Conservation (phyloP, 2,329 filamentous ascomycete genomes). For the Fusarium praegraminearum region DNA sequence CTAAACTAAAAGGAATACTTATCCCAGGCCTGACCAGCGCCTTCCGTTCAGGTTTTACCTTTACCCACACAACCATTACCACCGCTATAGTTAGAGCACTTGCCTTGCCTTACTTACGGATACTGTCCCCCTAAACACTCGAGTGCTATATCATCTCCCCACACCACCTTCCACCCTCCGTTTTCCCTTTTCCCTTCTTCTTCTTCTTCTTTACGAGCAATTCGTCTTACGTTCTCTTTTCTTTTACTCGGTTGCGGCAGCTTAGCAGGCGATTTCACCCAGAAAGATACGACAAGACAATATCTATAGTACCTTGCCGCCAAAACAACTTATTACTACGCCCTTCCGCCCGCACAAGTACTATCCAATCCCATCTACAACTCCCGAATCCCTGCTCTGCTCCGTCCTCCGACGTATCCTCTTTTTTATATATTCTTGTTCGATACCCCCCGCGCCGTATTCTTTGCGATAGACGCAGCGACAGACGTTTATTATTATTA, state of each 20-base stretch:
- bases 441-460: conserved; percentile 38
- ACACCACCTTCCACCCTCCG: conserved; percentile 49
- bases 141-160: conserved; percentile 56
- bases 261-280: conserved; percentile 68
- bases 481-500: conserved; percentile 20
- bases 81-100: conserved; percentile 1
- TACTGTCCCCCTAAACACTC: conserved; percentile 2
- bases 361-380: conserved; percentile 17
- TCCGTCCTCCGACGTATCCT: conserved; percentile 65
- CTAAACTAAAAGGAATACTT: conserved; percentile 15
- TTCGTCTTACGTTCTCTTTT: conserved; percentile 69
- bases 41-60: conserved; percentile 22
- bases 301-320: conserved; percentile 19
- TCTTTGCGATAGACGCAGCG: conserved; percentile 22
- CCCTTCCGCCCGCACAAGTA: conserved; percentile 5
- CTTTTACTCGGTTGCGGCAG: conserved; percentile 68
- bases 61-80: conserved; percentile 25
- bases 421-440: conserved; percentile 57
- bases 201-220: conserved; percentile 65
- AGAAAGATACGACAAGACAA: conserved; percentile 36
- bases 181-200: conserved; percentile 58
- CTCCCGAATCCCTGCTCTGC: conserved; percentile 51
- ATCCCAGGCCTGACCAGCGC: conserved; percentile 2
- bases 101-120: background rate
- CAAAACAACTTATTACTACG: conserved; percentile 4